These are phyloP conservation scores for Cicer yamashitae DNA, from an alignment of 306 rosid species.

Conservation along the genomic window DNA sequence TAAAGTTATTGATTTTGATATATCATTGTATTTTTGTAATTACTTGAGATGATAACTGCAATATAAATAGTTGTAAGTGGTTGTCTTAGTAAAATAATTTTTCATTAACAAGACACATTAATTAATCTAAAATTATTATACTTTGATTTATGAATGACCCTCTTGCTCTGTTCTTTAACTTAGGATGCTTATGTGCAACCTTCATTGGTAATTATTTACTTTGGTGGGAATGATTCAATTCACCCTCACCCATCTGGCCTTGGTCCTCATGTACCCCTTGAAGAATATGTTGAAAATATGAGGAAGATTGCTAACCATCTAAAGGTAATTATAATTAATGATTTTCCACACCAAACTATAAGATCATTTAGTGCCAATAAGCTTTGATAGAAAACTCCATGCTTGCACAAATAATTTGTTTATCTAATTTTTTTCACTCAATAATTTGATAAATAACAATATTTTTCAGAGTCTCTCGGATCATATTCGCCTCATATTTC, in stretches of 20 bases:
- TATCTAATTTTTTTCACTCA: not conserved
- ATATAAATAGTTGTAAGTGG: no score
- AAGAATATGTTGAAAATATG: constrained; percentile 76
- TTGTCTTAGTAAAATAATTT: no score
- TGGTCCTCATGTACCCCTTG: constrained; percentile 73
- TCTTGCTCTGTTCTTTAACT: not conserved
- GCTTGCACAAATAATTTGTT: not conserved
- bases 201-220: constrained; percentile 77
- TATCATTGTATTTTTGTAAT: no score
- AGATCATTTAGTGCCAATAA: no score
- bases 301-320: constrained; percentile 70
- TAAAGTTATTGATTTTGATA: no score
- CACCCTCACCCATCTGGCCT: constrained; percentile 64
- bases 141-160: not conserved
- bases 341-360: no score
- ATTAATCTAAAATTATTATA: no score
- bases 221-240: constrained; percentile 84
- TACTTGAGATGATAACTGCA: no score
- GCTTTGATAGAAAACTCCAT: not conserved
- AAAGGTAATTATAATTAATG: constrained; percentile 48
- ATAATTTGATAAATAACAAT: constrained; percentile 26
- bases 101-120: no score
- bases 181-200: constrained; percentile 74
- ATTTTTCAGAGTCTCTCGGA: constrained; percentile 63
- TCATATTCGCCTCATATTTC: constrained; percentile 68